A percentile compares a stretch with the other conserved stretches of the same genome.
phyloP scores from a whole-genome alignment of 2,329 filamentous ascomycete species.

The Keithomyces neogunnii region DNA sequence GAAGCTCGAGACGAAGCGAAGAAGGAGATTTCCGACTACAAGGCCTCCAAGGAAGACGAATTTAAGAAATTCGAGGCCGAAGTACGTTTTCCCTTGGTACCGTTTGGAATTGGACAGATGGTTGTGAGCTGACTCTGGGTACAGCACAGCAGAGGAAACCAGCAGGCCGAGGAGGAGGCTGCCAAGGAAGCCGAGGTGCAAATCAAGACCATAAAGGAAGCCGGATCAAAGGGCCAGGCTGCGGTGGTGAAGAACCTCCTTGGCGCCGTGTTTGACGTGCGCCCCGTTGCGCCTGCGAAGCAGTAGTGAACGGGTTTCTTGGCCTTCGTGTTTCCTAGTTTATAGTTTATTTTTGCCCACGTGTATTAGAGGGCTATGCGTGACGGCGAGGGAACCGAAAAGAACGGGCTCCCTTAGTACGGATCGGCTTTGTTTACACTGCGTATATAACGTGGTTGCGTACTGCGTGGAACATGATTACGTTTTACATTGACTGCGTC shows the following conservation, averaged over 20 bases:
- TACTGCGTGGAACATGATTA: neutral
- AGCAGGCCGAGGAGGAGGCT: constrained; percentile 67
- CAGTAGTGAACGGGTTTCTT: constrained; percentile 13
- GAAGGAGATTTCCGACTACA: constrained; percentile 94
- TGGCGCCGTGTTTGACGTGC: constrained; percentile 74
- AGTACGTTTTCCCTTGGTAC: constrained; percentile 26
- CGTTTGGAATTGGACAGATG: neutral
- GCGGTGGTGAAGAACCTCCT: constrained; percentile 79
- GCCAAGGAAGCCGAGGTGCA: constrained; percentile 72
- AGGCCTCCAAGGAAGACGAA: constrained; percentile 81
- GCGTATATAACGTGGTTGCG: neutral
- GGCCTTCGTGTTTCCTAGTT: neutral
- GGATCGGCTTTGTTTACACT: neutral
- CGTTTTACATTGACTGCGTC: neutral
- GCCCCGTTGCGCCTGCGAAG: constrained; percentile 49
- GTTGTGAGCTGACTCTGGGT: neutral
- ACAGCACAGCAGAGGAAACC: constrained; percentile 87
- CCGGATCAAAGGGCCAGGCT: constrained; percentile 70
- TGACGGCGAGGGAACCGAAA: neutral
- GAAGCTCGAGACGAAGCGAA: constrained; percentile 94
- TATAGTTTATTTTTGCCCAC: neutral
- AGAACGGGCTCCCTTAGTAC: neutral
- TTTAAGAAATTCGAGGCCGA: constrained; percentile 88
- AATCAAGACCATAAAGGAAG: constrained; percentile 71
- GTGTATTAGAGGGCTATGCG: neutral